Conservation (phyloP, 345 rosid species). For the Orychophragmus violaceus region DNA sequence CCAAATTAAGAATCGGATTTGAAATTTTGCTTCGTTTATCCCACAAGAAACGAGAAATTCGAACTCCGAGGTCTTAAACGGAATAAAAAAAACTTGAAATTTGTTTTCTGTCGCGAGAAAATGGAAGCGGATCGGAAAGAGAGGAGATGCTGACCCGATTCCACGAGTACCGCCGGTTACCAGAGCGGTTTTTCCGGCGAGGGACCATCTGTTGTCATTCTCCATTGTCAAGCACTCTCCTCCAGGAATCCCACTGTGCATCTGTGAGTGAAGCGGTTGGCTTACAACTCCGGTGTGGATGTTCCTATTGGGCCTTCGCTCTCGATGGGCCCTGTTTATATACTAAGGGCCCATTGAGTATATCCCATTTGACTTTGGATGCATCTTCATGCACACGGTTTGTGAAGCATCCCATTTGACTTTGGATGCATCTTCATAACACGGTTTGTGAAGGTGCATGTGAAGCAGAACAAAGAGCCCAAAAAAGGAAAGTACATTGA, state of each 20-base stretch:
- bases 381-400: slow-evolving; percentile 24
- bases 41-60: not conserved
- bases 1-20: not conserved
- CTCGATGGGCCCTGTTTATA: not conserved
- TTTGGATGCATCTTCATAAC: slow-evolving; percentile 22
- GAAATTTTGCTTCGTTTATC: no score
- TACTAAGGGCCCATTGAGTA: not conserved
- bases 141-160: slow-evolving; percentile 47
- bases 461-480: slow-evolving; percentile 1
- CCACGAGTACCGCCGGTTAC: slow-evolving; percentile 94
- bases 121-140: not conserved
- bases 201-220: slow-evolving; percentile 49
- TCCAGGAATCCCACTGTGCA: slow-evolving; percentile 2
- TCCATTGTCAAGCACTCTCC: slow-evolving; percentile 29
- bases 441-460: slow-evolving; percentile 25
- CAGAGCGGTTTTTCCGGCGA: slow-evolving; percentile 60
- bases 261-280: not conserved
- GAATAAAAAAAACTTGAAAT: no score
- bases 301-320: not conserved
- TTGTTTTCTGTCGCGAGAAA: not conserved
- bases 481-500: slow-evolving; percentile 25
- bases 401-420: no score
- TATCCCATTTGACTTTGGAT: slow-evolving; percentile 8
- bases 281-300: not conserved
- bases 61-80: no score